A percentile compares a stretch with the other conserved stretches of the same genome.
Conservation (phyloP, 2,329 filamentous ascomycete species). For the Xylaria multiplex region DNA sequence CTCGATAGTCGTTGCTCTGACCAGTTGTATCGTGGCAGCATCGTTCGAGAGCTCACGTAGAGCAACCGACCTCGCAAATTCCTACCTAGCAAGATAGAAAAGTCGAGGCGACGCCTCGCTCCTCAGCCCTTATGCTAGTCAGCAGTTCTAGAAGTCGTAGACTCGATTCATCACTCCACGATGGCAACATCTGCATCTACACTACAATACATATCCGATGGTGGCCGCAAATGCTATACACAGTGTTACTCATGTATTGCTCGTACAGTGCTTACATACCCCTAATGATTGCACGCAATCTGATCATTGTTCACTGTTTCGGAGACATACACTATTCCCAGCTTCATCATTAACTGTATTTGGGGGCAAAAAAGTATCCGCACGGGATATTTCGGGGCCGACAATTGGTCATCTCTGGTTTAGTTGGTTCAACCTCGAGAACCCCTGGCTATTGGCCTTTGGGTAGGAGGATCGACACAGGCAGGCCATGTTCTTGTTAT, state of each 20-base stretch:
- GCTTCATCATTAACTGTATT: slow-evolving; percentile 6
- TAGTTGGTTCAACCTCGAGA: not conserved
- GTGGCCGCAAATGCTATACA: not conserved
- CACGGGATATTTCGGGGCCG: slow-evolving; percentile 21
- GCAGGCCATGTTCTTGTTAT: slow-evolving; percentile 13
- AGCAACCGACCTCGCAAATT: not conserved
- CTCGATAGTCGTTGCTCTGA: not conserved
- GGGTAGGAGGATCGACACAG: slow-evolving; percentile 31
- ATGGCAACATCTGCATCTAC: too few species aligned
- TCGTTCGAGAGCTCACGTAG: not conserved
- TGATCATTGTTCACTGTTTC: too few species aligned
- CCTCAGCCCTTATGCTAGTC: not conserved
- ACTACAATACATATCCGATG: too few species aligned
- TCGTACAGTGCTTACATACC: too few species aligned
- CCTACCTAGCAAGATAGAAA: not conserved
- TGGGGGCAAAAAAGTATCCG: not conserved
- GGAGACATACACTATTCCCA: not conserved
- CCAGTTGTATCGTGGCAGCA: not conserved
- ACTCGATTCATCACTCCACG: too few species aligned
- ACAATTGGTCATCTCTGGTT: slow-evolving; percentile 12
- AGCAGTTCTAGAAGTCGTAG: too few species aligned
- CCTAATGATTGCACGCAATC: too few species aligned
- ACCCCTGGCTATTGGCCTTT: slow-evolving; percentile 14
- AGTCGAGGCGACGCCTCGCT: slow-evolving; percentile 6
- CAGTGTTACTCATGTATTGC: not conserved